A percentile compares a stretch with the other conserved stretches of the same genome.
Conservation (phyloP, 1,284 basidiomycete genomes). For the Ceratobasidium sp. region DNA sequence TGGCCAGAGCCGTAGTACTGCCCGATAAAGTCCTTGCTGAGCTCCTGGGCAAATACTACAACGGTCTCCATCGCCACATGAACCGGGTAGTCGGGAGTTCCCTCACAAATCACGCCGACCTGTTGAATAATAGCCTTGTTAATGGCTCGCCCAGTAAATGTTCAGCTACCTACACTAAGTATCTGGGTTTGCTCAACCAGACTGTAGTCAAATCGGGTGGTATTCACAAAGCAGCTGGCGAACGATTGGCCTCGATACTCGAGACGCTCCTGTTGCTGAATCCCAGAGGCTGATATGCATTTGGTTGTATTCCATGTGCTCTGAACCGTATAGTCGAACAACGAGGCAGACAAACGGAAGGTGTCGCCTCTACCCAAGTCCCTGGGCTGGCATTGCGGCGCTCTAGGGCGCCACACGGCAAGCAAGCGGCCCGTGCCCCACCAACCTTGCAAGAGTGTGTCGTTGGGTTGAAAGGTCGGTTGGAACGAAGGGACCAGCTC, state of each 20-base stretch:
- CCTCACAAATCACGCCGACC: conserved; percentile 21
- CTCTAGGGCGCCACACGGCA: neutral
- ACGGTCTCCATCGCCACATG: conserved; percentile 20
- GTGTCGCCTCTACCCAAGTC: conserved; percentile 32
- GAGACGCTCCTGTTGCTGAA: conserved; percentile 8
- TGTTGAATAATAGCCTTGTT: neutral
- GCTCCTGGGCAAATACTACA: conserved; percentile 1
- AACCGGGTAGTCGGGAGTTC: conserved; percentile 10
- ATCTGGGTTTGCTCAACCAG: conserved; percentile 19
- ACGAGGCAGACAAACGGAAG: conserved; percentile 9
- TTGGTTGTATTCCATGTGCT: conserved; percentile 21
- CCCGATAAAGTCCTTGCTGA: conserved; percentile 30
- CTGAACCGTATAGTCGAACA: conserved; percentile 33
- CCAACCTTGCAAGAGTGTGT: conserved; percentile 6
- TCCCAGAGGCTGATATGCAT: neutral
- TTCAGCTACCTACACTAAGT: neutral
- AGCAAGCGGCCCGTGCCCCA: conserved; percentile 3
- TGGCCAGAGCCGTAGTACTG: conserved; percentile 23
- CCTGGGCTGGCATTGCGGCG: conserved; percentile 13
- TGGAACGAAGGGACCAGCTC: conserved; percentile 35
- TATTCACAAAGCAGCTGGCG: too few species aligned
- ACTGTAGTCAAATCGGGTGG: too few species aligned
- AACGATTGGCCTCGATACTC: too few species aligned
- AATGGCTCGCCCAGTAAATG: neutral
- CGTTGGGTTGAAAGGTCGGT: neutral